Base-by-base conservation (phyloP, 805 yeast genomes). In the Suhomyces xylopsoci region DNA sequence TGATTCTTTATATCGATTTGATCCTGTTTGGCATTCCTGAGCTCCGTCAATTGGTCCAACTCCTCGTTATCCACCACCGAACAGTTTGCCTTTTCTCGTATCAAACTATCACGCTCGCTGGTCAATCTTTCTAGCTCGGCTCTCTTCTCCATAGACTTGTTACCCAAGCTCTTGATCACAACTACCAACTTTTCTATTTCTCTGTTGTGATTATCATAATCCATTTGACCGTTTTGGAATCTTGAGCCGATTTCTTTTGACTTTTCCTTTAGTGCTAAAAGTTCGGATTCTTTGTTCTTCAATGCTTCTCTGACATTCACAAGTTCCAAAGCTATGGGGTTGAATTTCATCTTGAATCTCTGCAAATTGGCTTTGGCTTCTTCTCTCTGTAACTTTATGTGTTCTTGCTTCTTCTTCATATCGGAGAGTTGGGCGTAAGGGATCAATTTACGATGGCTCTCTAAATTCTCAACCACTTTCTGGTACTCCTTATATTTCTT, bases 401-500 rank as follows among this genome's bases (percentile, higher is more conserved):
- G 63, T 19, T 61, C 64, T 51, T 69, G 68, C 15, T 61, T 63
- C 9, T 61, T 61, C 40, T 70, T 71, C 49, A 73, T 69, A 49
- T 76, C 79, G 34, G 70, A 67, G 6, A 67, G 61, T 55, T 69
- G 68, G 1, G 76, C 79, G 53, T 69, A 76, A 2, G 80, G 80
- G 24, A 76, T 59, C 38, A 74, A 62, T 52, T 62, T 77, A 63
- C 62, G 72, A 62, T 66, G 79, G 55, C 54, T 68, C 17, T 57
- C 68, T 51, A 65, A 65, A 50, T 73, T 79, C 65, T 57, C 64
- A 48, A 63, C 71, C 52, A 82, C 79, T 28, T 69, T 69, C 56
- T 79, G 74, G 55, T 71, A 83, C 42, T 74, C 79, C 56, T 78
- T 69, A 52, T 77, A 61, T 64, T 76, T 59, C 63, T 76, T 48